Base-by-base conservation (phyloP, 2,329 filamentous ascomycete genomes). In the Drechslera avenae region DNA sequence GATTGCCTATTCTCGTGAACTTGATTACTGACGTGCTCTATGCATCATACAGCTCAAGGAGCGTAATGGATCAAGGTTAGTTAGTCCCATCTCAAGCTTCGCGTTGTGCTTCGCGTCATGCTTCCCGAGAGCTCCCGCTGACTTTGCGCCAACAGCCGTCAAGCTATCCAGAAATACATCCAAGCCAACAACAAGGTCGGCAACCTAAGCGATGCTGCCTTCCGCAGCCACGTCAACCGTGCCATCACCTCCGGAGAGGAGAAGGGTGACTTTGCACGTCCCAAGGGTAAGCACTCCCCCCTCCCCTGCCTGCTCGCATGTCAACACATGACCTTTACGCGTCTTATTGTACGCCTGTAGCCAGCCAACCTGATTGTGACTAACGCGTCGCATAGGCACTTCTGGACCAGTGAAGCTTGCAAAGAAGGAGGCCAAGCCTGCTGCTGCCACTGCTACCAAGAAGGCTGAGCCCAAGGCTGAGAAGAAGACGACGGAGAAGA, bases 381-480 rank as follows among this genome's bases (percentile, higher is more conserved):
- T 68, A 51, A 74, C 73, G 46, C 68, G 52, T 49, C 32, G 23
- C 43, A 43, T 52, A 91, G 88, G 89, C 68, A 83, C 90, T 53
- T 96, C 91, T 59, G 91, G 91, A 54, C 89, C 90, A 63, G 91
- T 94, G 77, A 96, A 96, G 87, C 87, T 96, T 54, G 88, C 88
- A 53, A 93, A 93, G 86, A 91, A 91, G 81, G 82, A 83, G 48
- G 64, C 66, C 9, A 73, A 73, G 65, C 63, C 71, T 33, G 63
- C 54, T 34, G 62, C 60, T 42, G 54, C 49, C 30, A 31, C 68
- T 26, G 50, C 58, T 26, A 61, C 62, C 50, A 67, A 69, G 54
- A 62, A 64, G 59, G 40, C 64, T 36, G 67, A 72, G 58, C 26
- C 63, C 42, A 68, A 68, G 62, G 46, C 60, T 35, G 68, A 69